Conservation (phyloP, 768 basidiomycete genomes). For the Lactarius psammicola region DNA sequence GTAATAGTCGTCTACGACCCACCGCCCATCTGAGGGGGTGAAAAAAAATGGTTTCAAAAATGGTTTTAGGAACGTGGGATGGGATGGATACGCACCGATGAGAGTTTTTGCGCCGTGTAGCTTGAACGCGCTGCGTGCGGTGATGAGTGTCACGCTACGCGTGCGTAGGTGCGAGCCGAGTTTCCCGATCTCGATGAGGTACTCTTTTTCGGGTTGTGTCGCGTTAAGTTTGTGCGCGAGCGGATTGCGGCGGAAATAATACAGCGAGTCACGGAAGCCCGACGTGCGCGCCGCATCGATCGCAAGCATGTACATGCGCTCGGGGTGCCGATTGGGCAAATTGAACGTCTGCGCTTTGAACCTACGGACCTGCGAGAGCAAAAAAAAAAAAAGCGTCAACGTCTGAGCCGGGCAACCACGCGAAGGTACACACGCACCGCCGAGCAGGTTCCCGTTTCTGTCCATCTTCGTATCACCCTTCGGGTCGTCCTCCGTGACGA, state of each 20-base stretch:
- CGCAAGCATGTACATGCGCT: constrained; percentile 88
- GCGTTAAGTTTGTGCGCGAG: constrained; percentile 90
- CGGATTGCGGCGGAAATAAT: constrained; percentile 92
- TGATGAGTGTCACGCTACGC: constrained; percentile 90
- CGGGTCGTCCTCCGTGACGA: constrained; percentile 75
- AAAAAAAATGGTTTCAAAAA: not conserved
- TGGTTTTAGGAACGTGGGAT: constrained; percentile 5
- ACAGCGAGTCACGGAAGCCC: constrained; percentile 95
- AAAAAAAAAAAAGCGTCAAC: not conserved
- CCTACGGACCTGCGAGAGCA: constrained; percentile 57
- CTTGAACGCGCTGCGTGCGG: constrained; percentile 91
- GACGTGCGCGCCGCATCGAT: constrained; percentile 97
- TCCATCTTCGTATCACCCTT: constrained; percentile 95
- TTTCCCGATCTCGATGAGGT: constrained; percentile 84
- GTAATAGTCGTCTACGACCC: constrained; percentile 95
- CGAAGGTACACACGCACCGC: constrained; percentile 51
- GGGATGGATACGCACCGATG: constrained; percentile 54
- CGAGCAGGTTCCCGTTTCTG: constrained; percentile 74
- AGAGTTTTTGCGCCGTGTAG: constrained; percentile 92
- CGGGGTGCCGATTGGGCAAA: constrained; percentile 81
- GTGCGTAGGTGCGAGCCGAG: constrained; percentile 87
- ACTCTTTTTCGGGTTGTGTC: constrained; percentile 87
- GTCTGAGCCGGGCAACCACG: constrained; percentile 4
- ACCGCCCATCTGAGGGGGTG: constrained; percentile 66
- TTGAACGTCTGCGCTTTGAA: constrained; percentile 90